Evolutionary conservation across 768 basidiomycete species (phyloP), one percentile per base, ranked within the genome.

Genomic region (Serendipita indica): DNA sequence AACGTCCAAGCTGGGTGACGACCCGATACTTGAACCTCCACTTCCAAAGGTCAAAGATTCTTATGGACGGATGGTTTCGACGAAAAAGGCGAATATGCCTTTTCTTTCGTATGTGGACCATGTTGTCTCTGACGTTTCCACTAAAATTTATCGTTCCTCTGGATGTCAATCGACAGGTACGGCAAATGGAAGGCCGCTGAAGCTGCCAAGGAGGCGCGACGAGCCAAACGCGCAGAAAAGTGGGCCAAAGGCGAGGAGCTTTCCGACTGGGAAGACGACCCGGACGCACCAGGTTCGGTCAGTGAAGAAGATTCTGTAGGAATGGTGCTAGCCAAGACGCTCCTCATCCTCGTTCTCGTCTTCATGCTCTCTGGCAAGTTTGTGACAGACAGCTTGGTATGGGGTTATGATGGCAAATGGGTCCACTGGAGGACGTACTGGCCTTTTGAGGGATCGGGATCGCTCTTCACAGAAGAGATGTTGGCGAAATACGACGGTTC

Each of bases 41-140:
- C 45, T 63, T 3, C 69, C 60, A 12, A 59, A 57, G 22, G 34
- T 61, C 33, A 20, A 84, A 58, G 63, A 69, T 57, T 78, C 83
- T 61, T 79, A 82, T 1, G 75, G 77, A 60, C 77, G 86, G 64
- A 78, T 79, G 75, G 87, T 93, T 35, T 79, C 84, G 27, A 80
- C 79, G 62, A 94, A 93, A 73, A 71, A 80, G 39, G 88, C 90
- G 30, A 96, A 94, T 72, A 75, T 76, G 60, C 88, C 92, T 6
- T 91, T 89, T 71, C 78, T 93, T 28, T 80, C 80, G 81, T 90
- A 73, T 63, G 82, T 77, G 65, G 20, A 14, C 32, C 7, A 3
- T 20, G 28, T 59, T 57, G 39, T 60, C 52, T 16, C 60, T 61
- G 58, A 65, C 13, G 87, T 84, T 16, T 78, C 87, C 71, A 79